These are phyloP conservation scores for Singerocomus inundabilis DNA, from an alignment of 1,284 basidiomycete species.

Conservation along the genomic window DNA sequence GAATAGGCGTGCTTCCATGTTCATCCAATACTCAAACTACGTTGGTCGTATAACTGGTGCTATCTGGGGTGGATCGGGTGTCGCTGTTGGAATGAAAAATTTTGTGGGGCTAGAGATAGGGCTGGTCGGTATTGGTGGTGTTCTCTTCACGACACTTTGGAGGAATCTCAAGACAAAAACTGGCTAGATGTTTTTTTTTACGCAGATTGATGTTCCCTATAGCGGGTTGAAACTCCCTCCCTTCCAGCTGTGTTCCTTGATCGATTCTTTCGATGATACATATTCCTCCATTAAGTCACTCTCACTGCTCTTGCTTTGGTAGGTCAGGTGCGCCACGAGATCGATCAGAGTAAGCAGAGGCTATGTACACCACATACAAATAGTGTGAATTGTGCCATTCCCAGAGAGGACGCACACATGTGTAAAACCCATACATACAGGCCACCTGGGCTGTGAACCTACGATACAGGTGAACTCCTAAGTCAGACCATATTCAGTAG, in stretches of 20 bases:
- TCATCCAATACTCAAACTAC: slow-evolving; percentile 69
- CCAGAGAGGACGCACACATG: neutral
- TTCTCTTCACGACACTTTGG: slow-evolving; percentile 58
- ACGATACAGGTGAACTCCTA: neutral
- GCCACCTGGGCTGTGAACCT: neutral
- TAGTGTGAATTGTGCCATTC: neutral
- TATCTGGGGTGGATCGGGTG: slow-evolving; percentile 65
- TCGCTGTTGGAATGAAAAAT: slow-evolving; percentile 61
- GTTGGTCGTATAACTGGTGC: slow-evolving; percentile 61
- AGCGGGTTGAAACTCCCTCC: no score
- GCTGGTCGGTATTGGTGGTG: slow-evolving; percentile 55
- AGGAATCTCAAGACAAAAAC: slow-evolving; percentile 64
- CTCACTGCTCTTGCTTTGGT: no score
- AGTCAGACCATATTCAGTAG: neutral
- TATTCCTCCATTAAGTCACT: no score
- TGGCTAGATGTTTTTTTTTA: slow-evolving; percentile 35
- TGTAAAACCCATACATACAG: neutral
- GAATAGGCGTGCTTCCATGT: slow-evolving; percentile 55
- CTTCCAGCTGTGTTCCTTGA: no score
- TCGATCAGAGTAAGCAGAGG: no score
- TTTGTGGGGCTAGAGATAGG: slow-evolving; percentile 63
- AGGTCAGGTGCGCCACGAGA: no score
- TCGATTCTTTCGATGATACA: no score
- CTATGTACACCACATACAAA: no score
- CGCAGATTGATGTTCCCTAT: neutral